Percentiles rank a stretch among this genome's conserved stretches.
These are phyloP conservation scores for Fusarium musae DNA, from an alignment of 2,329 filamentous ascomycete genomes.

Conservation along the genomic window DNA sequence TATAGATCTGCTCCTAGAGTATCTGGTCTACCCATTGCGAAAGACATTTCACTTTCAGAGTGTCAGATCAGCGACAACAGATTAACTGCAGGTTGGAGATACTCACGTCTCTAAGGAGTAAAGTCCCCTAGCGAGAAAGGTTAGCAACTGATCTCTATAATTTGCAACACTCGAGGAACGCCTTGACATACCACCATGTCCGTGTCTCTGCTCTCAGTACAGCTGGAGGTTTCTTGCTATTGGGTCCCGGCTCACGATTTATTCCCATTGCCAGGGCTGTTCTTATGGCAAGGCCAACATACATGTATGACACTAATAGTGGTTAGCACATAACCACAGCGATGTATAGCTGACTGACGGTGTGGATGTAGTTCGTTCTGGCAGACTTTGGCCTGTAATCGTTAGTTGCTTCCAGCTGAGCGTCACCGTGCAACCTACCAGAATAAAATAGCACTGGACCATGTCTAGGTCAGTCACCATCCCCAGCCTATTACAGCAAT, in stretches of 20 bases:
- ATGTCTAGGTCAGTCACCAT: background rate
- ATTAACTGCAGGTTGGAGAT: rapidly evolving
- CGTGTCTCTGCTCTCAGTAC: background rate
- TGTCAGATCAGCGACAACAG: background rate
- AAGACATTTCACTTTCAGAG: background rate
- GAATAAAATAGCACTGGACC: background rate
- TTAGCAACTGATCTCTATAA: background rate
- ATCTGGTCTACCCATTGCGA: background rate
- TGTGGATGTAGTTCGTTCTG: background rate
- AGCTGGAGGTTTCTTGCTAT: background rate
- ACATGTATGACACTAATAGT: background rate
- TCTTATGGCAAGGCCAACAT: background rate
- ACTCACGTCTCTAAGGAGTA: background rate
- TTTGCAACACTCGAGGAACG: rapidly evolving
- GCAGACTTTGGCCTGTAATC: background rate
- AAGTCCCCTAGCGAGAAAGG: background rate
- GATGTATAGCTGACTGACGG: background rate
- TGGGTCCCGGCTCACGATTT: background rate
- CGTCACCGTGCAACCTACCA: rapidly evolving
- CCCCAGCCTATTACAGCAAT: background rate
- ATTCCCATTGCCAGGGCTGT: background rate
- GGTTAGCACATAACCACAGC: background rate
- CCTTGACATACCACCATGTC: background rate
- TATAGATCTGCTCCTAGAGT: background rate
- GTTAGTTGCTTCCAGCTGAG: rapidly evolving